phyloP scores from a whole-genome alignment of 441 rosid species.

The Erodium chrysanthum region DNA sequence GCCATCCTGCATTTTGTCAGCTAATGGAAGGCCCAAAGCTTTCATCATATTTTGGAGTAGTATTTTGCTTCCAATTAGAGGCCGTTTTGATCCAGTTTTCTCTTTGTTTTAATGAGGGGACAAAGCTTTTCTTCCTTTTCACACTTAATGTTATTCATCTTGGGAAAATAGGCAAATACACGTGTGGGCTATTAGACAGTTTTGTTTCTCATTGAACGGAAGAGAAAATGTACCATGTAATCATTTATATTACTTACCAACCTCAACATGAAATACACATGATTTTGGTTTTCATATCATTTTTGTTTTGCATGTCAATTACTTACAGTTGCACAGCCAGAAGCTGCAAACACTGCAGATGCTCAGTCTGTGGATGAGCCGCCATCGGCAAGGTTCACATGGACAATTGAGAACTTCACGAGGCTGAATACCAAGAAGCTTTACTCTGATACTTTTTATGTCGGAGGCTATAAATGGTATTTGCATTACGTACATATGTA shows the following conservation, averaged over 20 bases:
- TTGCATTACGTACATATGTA: neutral
- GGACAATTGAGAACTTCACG: conserved; percentile 65
- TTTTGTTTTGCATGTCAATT: conserved; percentile 20
- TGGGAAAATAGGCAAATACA: too few species aligned
- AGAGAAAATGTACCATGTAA: too few species aligned
- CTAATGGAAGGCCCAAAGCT: neutral
- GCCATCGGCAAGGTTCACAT: conserved; percentile 61
- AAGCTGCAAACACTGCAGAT: conserved; percentile 49
- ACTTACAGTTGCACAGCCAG: conserved; percentile 46
- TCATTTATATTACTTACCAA: too few species aligned
- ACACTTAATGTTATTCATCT: too few species aligned
- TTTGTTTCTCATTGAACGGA: too few species aligned
- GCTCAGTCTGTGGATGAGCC: conserved; percentile 73
- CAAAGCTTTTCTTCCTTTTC: too few species aligned
- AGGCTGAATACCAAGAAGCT: conserved; percentile 76
- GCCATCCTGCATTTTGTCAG: neutral
- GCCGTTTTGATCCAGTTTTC: neutral
- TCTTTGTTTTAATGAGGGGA: neutral
- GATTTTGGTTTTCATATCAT: neutral
- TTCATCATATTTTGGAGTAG: neutral
- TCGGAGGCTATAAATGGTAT: conserved; percentile 83
- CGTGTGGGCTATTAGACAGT: too few species aligned
- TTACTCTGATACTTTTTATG: conserved; percentile 64
- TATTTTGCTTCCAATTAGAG: neutral
- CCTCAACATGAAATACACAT: too few species aligned